Evolutionary conservation across 306 rosid species (phyloP), one percentile per base, ranked within the genome.

Genomic region (Herpetospermum pedunculosum): DNA sequence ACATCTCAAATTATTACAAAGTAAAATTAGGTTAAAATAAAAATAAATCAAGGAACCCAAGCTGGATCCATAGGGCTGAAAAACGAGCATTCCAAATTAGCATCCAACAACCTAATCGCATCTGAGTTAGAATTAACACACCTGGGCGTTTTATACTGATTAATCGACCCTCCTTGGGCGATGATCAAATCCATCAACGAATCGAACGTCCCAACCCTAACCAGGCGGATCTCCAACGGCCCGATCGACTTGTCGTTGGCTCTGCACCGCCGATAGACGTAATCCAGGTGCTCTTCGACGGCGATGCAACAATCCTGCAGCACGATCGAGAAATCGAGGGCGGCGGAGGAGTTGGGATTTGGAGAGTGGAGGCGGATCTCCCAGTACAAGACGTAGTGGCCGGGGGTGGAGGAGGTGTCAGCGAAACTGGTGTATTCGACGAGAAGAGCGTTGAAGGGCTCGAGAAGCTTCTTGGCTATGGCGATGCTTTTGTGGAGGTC

Each of bases 71-170:
- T 86, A 14, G 89, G 89, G 76, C 98, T 92, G 38, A 90, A 92
- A 73, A 81, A 88, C 14, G 88, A 84, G 0, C 88, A 88, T 62
- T 63, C 43, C 55, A 88, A 92, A 34, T 76, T 85, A 25, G 96
- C 85, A 5, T 88, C 80, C 25, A 90, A 96, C 55, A 90, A 69
- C 80, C 86, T 82, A 40, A 90, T 85, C 16, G 62, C 62, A 71
- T 90, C 98, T 69, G 71, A 77, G 76, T 70, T 83, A 59, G 96
- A 90, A 77, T 87, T 83, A 75, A 92, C 77, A 79, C 96, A 87
- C 84, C 98, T 85, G 1, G 98, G 96, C 4, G 98, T 92, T 62
- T 92, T 90, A n/a, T 92, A 90, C 81, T 90, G 98, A 80, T 92
- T 92, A 54, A 92, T 88, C 28, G 98, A 92, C 37, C 87, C 90